Conservation (phyloP, 208 protist species). For the Leishmania amazonensis region DNA sequence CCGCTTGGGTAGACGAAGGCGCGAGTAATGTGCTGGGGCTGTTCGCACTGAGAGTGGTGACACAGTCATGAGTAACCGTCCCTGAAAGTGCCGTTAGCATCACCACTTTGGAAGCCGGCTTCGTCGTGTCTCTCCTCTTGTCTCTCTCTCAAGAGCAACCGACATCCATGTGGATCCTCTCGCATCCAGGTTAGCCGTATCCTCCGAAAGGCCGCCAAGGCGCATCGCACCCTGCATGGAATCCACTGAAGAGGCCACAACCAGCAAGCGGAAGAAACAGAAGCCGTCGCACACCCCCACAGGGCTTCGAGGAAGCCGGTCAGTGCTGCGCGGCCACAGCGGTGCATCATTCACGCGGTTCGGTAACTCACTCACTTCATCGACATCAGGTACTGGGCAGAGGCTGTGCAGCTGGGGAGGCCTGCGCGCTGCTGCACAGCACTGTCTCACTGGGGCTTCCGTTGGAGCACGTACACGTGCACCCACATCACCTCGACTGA, state of each 20-base stretch:
- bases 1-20: background rate
- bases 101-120: background rate
- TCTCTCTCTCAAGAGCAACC: background rate
- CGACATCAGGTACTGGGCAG: background rate
- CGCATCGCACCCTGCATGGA: background rate
- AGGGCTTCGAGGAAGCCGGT: background rate
- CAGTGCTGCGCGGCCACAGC: background rate
- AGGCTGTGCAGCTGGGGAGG: background rate
- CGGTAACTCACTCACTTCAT: background rate
- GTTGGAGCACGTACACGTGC: background rate
- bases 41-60: background rate
- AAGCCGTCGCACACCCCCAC: background rate
- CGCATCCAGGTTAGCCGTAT: background rate
- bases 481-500: background rate
- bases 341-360: background rate
- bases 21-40: background rate
- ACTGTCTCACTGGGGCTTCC: background rate
- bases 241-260: background rate
- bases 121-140: background rate
- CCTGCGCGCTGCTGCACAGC: background rate
- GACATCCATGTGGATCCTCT: background rate
- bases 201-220: background rate
- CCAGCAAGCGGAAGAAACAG: background rate
- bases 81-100: background rate
- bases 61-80: background rate